These are phyloP conservation scores for Umbelopsis vinacea DNA, from an alignment of 192 early-diverging fungal genomes.

Conservation along the genomic window DNA sequence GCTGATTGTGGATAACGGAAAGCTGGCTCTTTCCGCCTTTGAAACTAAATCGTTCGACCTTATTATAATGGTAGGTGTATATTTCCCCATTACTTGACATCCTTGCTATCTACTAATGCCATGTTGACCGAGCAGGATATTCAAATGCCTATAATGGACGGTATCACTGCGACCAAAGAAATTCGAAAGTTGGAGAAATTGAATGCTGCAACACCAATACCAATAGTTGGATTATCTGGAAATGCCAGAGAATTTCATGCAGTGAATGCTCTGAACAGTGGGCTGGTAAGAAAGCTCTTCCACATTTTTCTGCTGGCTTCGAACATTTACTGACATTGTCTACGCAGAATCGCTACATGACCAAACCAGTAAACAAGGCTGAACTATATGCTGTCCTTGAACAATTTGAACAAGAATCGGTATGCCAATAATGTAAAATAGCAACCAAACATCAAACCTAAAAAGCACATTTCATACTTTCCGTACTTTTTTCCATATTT, in stretches of 20 bases:
- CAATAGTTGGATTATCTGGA: constrained; percentile 73
- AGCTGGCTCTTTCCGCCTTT: constrained; percentile 76
- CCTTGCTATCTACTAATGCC: neutral
- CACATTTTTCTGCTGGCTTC: neutral
- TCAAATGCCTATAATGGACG: constrained; percentile 89
- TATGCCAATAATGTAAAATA: no score
- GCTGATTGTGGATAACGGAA: constrained; percentile 76
- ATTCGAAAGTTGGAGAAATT: constrained; percentile 74
- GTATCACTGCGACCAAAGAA: constrained; percentile 81
- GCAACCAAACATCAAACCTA: no score
- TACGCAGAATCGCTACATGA: constrained; percentile 60
- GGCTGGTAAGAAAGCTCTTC: constrained; percentile 54
- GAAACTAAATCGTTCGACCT: constrained; percentile 48
- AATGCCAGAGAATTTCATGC: constrained; percentile 76
- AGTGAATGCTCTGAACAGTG: constrained; percentile 67
- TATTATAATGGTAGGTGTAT: constrained; percentile 65
- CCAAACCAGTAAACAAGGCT: constrained; percentile 55
- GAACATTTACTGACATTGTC: neutral
- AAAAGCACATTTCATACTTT: no score
- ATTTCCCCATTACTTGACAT: neutral
- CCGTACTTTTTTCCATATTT: no score
- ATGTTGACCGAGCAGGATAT: constrained; percentile 51
- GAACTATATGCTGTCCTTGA: constrained; percentile 36
- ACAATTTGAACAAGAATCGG: constrained; percentile 9
- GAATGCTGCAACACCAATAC: constrained; percentile 28